Evolutionary conservation across 2,329 filamentous ascomycete species (phyloP).

Genomic region (Trichocomaceae sp.): DNA sequence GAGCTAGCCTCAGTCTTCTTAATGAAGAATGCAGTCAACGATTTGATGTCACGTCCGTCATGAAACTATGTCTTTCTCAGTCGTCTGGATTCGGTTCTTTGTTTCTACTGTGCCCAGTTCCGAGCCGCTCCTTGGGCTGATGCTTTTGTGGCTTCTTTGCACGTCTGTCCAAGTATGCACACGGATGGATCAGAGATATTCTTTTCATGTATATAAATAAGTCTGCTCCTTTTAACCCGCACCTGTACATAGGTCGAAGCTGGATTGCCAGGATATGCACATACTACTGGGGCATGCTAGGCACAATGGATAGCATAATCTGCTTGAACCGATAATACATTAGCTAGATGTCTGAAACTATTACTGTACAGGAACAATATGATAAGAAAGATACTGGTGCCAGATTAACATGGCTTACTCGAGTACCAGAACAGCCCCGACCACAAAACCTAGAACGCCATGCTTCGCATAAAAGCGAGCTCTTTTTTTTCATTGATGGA

Average conservation of each 20-base stretch:
- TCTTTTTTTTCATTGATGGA: neutral
- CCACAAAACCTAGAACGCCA: slow-evolving; percentile 8
- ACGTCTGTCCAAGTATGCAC: neutral
- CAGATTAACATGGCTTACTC: slow-evolving; percentile 1
- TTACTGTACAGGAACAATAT: slow-evolving; percentile 8
- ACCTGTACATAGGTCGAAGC: slow-evolving; percentile 6
- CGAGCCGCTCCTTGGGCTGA: neutral
- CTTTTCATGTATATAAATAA: neutral
- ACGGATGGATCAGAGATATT: neutral
- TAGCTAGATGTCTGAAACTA: slow-evolving; percentile 3
- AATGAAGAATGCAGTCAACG: neutral
- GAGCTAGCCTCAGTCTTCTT: neutral
- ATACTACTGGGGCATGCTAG: slow-evolving; percentile 6
- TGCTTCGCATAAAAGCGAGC: slow-evolving; percentile 6
- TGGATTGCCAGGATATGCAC: slow-evolving; percentile 7
- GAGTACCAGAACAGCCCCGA: slow-evolving; percentile 4
- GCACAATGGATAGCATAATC: neutral
- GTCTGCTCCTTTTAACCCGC: neutral
- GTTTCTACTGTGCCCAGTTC: neutral
- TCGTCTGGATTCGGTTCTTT: neutral
- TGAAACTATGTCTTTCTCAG: neutral
- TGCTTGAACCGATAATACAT: neutral
- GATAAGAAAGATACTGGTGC: neutral
- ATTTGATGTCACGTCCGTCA: neutral
- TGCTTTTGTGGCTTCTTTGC: neutral